Conservation (phyloP, 2,329 filamentous ascomycete species). For the Arthrobotrys entomopaga region DNA sequence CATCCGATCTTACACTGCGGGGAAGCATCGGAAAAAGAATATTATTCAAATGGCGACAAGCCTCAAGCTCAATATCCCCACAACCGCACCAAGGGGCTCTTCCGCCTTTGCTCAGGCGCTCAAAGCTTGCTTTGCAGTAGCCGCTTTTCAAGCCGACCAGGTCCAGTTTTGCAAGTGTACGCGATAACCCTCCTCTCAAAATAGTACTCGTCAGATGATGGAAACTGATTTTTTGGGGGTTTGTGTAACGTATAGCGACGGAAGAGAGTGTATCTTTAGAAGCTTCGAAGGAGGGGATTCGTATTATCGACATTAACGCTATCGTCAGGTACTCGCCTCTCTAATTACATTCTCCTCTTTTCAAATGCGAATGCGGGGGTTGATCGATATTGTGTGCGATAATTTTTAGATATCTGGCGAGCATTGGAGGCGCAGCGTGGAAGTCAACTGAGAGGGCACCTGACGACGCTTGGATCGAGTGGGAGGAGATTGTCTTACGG, state of each 20-base stretch:
- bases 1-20: neutral
- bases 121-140: constrained; percentile 58
- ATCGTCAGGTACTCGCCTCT: constrained; percentile 57
- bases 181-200: neutral
- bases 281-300: constrained; percentile 57
- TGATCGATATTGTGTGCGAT: neutral
- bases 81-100: constrained; percentile 57
- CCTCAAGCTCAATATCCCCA: constrained; percentile 59
- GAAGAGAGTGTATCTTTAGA: constrained; percentile 57
- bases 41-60: constrained; percentile 51
- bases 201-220: neutral
- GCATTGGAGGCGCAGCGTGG: constrained; percentile 57
- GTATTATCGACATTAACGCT: constrained; percentile 58
- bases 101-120: constrained; percentile 58
- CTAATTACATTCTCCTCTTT: neutral
- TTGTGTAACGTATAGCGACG: constrained; percentile 43
- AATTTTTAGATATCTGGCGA: constrained; percentile 43
- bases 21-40: neutral
- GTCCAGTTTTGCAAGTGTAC: constrained; percentile 58
- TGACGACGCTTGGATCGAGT: constrained; percentile 59
- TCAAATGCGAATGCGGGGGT: neutral
- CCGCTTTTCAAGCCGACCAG: constrained; percentile 57
- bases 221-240: constrained; percentile 1
- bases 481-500: constrained; percentile 57
- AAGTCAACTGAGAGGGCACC: constrained; percentile 50